Conservation (phyloP, 768 basidiomycete genomes). For the Tylopilus plumbeoviolaceoides region DNA sequence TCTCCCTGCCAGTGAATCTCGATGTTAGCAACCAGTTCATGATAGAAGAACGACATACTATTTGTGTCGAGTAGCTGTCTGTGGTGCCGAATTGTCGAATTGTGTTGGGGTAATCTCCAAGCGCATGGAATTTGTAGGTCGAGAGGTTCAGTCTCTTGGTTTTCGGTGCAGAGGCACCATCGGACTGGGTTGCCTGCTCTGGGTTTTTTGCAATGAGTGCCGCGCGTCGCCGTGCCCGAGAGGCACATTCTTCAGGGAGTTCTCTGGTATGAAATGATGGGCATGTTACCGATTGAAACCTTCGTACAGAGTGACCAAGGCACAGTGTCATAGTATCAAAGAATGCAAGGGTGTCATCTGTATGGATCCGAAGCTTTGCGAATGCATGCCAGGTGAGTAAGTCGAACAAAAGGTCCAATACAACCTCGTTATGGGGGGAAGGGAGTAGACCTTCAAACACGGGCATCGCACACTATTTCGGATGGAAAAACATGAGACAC, state of each 20-base stretch:
- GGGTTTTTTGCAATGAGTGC: no score
- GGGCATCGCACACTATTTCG: not conserved
- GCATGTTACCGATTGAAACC: not conserved
- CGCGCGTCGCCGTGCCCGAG: no score
- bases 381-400: not conserved
- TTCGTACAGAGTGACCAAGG: not conserved
- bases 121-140: not conserved
- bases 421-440: not conserved
- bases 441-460: not conserved
- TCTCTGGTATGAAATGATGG: no score
- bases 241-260: no score
- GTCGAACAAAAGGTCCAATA: conserved; percentile 10
- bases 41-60: not conserved
- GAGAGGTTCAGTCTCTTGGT: not conserved
- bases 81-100: not conserved
- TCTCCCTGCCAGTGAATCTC: no score
- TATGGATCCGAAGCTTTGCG: not conserved
- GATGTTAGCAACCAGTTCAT: no score
- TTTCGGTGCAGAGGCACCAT: no score
- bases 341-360: not conserved
- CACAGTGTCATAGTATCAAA: not conserved
- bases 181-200: not conserved
- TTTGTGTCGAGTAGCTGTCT: not conserved
- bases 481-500: no score
- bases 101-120: not conserved